These are phyloP conservation scores for Trichosporon sp. DNA, from an alignment of 1,284 basidiomycete genomes.

Conservation along the genomic window DNA sequence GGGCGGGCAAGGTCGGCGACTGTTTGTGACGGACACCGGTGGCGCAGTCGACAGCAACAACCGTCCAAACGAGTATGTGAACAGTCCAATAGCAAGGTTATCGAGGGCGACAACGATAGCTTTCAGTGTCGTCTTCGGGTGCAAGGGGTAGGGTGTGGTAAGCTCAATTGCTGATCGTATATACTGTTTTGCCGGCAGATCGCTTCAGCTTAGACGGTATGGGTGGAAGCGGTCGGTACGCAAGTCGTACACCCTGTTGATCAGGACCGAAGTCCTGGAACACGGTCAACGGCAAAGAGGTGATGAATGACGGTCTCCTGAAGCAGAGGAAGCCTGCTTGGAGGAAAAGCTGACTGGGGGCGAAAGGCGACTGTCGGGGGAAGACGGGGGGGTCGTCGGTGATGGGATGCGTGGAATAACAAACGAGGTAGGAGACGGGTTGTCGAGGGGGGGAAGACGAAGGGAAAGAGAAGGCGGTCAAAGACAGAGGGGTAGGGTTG, in stretches of 20 bases:
- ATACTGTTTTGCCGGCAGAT: conserved; percentile 10
- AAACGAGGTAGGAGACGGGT: not conserved
- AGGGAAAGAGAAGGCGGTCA: not conserved
- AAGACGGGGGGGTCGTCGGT: not conserved
- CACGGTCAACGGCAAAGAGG: not conserved
- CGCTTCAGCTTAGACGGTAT: not conserved
- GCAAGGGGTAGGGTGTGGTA: not conserved
- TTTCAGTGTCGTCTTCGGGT: not conserved
- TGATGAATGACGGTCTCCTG: not conserved
- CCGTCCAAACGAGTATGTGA: not conserved
- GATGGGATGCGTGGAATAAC: not conserved
- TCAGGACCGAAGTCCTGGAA: conserved; percentile 16
- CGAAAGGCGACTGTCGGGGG: not conserved
- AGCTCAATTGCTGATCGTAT: conserved; percentile 9
- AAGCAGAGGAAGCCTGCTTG: not conserved
- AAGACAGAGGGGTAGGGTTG: conserved; percentile 1
- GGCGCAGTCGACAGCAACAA: not conserved
- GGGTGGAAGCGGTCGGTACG: not conserved
- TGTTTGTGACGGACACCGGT: not conserved
- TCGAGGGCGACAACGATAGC: not conserved
- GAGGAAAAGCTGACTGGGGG: not conserved
- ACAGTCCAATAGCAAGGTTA: not conserved
- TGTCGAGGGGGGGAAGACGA: not conserved
- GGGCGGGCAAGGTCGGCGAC: conserved; percentile 8
- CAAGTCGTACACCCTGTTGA: conserved; percentile 16